Evolutionary conservation across 2,329 filamentous ascomycete genomes (phyloP).

Genomic region (Aphanoascus verrucosus): DNA sequence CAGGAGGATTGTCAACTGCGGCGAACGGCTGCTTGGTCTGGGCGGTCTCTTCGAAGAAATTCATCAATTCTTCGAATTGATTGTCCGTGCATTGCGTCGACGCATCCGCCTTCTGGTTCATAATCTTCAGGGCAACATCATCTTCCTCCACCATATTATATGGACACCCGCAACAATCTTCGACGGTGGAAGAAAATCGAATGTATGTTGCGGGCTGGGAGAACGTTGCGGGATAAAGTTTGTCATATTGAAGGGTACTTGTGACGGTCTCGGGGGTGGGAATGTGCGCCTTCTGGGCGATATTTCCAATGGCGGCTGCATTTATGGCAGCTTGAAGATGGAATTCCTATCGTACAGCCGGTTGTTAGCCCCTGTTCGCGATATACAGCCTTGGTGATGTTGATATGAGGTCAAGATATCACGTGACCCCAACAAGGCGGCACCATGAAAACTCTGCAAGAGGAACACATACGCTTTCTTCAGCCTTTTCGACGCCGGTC

Average conservation of each 20-base stretch:
- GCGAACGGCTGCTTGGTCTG: slow-evolving; percentile 77
- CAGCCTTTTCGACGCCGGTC: slow-evolving; percentile 91
- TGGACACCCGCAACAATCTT: slow-evolving; percentile 78
- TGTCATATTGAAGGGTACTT: slow-evolving; percentile 69
- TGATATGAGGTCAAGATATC: slow-evolving; percentile 18
- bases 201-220: slow-evolving; percentile 86
- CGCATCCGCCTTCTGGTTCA: slow-evolving; percentile 65
- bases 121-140: slow-evolving; percentile 67
- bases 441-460: slow-evolving; percentile 21
- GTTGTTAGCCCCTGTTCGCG: background rate
- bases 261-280: slow-evolving; percentile 55
- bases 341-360: slow-evolving; percentile 58
- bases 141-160: slow-evolving; percentile 96
- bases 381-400: background rate
- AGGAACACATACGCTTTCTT: slow-evolving; percentile 77
- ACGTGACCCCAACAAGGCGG: slow-evolving; percentile 32
- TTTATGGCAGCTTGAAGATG: slow-evolving; percentile 81
- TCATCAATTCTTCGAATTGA: slow-evolving; percentile 88
- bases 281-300: slow-evolving; percentile 51
- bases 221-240: slow-evolving; percentile 70
- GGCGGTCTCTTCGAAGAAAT: slow-evolving; percentile 84
- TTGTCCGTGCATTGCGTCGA: slow-evolving; percentile 66
- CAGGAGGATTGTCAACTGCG: slow-evolving; percentile 75
- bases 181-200: slow-evolving; percentile 93
- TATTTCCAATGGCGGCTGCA: slow-evolving; percentile 50